Base-by-base conservation (phyloP, 2,329 filamentous ascomycete species). In the Fonsecaea erecta region DNA sequence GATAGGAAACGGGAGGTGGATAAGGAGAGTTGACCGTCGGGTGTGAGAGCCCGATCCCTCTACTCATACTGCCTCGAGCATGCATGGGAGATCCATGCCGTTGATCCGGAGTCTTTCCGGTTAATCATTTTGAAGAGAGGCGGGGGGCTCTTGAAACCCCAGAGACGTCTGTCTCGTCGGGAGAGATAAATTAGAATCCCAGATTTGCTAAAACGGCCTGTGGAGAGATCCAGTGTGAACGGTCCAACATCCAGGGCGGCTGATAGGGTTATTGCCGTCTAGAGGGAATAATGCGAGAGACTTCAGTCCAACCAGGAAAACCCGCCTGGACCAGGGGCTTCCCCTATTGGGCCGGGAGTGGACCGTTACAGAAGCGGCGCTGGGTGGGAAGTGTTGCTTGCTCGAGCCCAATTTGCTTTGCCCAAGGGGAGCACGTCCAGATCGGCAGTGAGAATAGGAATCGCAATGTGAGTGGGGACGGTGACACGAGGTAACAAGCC, bases 41-140 rank as follows among this genome's bases (percentile, higher is more conserved):
- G 21, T 14, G 24, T 30, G 35, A 30, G 37, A 58, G 6, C 12
- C 14, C 16, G 37, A 34, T 34, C 32, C 32, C 11, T 34, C 32
- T 11, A 30, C 11, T 16, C 7, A 11, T 11, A 28, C 43, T 26
- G n/a, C 16, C 28, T 18, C n/a, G n/a, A 28, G 18, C 18, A 58
- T 18, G 28, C 55, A 46, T 21, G 55, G 35, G n/a, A 34, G 30
- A 21, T 43, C 35, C 55, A 48, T 58, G 37, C 37, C 55, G 40
- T 24, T 30, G 30, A 58, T 48, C 37, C 55, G 55, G 55, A 58
- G 18, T 58, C 37, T 58, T 26, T 24, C 55, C 55, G 55, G 55
- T 24, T 58, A 30, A 43, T 58, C 55, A 58, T 34, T 18, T 26
- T n/a, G 35, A 28, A 48, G 26, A 21, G 54, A 24, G 18, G 54